Evolutionary conservation across 352 stramenopile genomes (phyloP), one percentile per base, ranked within the genome.

Genomic region (Saprolegnia diclina): DNA sequence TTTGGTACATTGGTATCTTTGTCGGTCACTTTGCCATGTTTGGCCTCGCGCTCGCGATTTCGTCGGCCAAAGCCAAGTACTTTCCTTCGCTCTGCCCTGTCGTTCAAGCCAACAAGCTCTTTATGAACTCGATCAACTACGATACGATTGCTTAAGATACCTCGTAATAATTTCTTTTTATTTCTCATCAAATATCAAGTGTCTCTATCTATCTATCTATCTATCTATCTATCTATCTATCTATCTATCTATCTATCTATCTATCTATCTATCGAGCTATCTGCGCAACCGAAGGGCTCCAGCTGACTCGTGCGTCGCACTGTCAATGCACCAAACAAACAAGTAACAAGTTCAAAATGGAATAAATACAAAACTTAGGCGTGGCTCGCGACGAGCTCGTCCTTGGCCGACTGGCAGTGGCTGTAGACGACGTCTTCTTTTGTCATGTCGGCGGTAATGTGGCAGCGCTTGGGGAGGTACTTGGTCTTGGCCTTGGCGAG

Each of bases 1-100:
- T 59, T 10, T 61, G 53, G 26, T 69, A 52, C 42, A 52, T 69
- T 50, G 63, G 50, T 45, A 62, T 69, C 38, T 37, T 57, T 22
- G 1, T 69, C 18, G 63, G 38, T 38, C 63, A 69, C 38, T 37
- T 61, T 35, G 21, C 44, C 42, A 37, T 52, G n/a, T 69, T 69
- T 69, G 45, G 63, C 14, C 22, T 61, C 37, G 63, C 29, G 1
- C 35, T 69, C 14, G 26, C 40, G 9, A 22, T 69, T 13, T 69
- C 63, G 6, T 29, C 32, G 10, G 18, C 29, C 4, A 69, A 69
- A 59, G 52, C 42, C 42, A 14, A n/a, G 13, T 48, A n/a, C 42
- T n/a, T 48, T n/a, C 42, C 42, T 3, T n/a, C 13, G 13, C 11
- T 48, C 13, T 48, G 42, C 42, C 42, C 42, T 7, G 42, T n/a